Evolutionary conservation across 495 filamentous ascomycete species (phyloP).

Genomic region (Oidiodendron maius): DNA sequence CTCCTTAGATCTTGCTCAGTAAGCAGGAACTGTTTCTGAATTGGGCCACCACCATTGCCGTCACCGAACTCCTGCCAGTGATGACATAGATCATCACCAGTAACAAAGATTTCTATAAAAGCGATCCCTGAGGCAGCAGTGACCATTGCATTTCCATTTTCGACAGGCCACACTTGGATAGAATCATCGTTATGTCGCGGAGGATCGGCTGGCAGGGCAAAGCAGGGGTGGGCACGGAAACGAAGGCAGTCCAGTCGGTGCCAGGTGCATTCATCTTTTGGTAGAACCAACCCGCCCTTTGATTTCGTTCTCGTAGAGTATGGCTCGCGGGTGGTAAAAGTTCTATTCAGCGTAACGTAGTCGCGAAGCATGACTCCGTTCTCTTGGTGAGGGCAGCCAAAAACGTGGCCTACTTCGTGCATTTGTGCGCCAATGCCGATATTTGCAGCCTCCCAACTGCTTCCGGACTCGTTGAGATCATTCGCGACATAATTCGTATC

Average conservation of each 20-base stretch:
- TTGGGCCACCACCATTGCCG: conserved; percentile 44
- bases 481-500: conserved; percentile 77
- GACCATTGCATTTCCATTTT: conserved; percentile 70
- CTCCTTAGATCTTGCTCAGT: conserved; percentile 70
- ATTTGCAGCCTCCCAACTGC: conserved; percentile 87
- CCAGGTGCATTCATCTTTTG: conserved; percentile 80
- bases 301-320: conserved; percentile 80
- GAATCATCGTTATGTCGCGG: conserved; percentile 63
- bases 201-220: conserved; percentile 73
- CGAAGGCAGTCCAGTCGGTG: conserved; percentile 82
- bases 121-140: conserved; percentile 77
- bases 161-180: conserved; percentile 82
- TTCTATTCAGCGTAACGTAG: conserved; percentile 76
- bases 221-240: conserved; percentile 88
- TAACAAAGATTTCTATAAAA: conserved; percentile 73
- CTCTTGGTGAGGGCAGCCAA: conserved; percentile 84
- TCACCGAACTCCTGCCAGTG: conserved; percentile 75
- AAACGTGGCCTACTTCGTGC: conserved; percentile 80
- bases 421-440: conserved; percentile 89
- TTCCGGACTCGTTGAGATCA: conserved; percentile 76
- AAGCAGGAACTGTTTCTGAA: conserved; percentile 65
- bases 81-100: conserved; percentile 69
- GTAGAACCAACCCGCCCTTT: conserved; percentile 66
- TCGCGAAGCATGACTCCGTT: conserved; percentile 84
- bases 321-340: conserved; percentile 70